phyloP scores from a whole-genome alignment of 2,329 filamentous ascomycete species.

The Fusarium robinianum region DNA sequence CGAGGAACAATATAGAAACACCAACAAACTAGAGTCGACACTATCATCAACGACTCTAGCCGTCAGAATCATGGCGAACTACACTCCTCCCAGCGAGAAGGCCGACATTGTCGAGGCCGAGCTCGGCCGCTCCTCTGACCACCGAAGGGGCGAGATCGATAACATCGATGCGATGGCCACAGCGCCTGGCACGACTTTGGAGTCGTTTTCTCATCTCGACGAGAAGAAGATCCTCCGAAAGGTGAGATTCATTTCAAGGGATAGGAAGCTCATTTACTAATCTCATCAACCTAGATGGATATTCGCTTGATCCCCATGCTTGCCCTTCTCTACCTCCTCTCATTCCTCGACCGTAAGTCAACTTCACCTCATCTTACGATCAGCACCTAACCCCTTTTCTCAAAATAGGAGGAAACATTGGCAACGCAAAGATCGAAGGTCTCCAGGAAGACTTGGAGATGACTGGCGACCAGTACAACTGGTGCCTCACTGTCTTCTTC shows the following conservation, averaged over 20 bases:
- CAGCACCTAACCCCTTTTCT: not conserved
- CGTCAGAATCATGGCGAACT: constrained; percentile 17
- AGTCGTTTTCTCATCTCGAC: constrained; percentile 36
- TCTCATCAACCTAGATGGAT: constrained; percentile 52
- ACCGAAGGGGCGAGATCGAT: constrained; percentile 11
- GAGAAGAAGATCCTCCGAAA: constrained; percentile 65
- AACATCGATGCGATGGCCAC: constrained; percentile 19
- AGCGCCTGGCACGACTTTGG: constrained; percentile 26
- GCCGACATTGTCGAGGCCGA: constrained; percentile 31
- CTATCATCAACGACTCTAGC: not conserved
- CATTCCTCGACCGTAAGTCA: constrained; percentile 64
- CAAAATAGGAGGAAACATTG: constrained; percentile 59
- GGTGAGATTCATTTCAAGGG: constrained; percentile 34
- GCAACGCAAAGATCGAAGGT: constrained; percentile 68
- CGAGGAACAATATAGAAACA: constrained; percentile 1
- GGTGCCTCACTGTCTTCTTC: constrained; percentile 74
- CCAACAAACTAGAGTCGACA: not conserved
- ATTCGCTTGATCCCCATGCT: constrained; percentile 63
- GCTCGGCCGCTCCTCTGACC: constrained; percentile 14
- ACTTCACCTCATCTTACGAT: not conserved
- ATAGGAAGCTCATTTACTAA: not conserved
- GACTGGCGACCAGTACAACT: constrained; percentile 71
- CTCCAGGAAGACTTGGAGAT: constrained; percentile 59
- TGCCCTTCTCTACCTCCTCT: constrained; percentile 68
- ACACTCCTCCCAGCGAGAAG: constrained; percentile 27